Base-by-base conservation (phyloP, 1,139 yeast species). In the Suhomyces anneliseae region DNA sequence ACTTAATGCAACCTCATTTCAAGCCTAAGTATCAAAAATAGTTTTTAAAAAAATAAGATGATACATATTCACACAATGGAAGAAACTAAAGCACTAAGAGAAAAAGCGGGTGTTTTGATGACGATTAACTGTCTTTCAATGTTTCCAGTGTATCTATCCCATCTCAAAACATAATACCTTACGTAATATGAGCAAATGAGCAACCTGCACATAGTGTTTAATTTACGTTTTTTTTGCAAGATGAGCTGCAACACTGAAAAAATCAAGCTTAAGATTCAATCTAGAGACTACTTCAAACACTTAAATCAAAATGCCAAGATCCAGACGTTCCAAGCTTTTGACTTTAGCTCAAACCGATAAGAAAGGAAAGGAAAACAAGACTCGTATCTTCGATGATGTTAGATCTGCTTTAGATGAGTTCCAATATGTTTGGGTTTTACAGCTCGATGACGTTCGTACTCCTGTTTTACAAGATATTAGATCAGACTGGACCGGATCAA, bases 261-360 rank as follows among this genome's bases (percentile, higher is more conserved):
- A 31, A 44, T 36, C 38, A 39, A 41, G 38, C 4, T 7, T 19
- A 19, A 29, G 32, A 9, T 9, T 29, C 32, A 29, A 29, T 9
- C 32, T 33, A 39, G 6, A 19, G 24, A 19, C 24, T 19, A 19
- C 24, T 29, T 9, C 32, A 29, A 29, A 29, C n/a, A 31, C 26
- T 9, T 4, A 29, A 9, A 12, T 27, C 42, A 71, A 55, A 50
- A 90, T 90, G 98, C 97, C 98, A 55, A 89, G 95, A 81, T 90
- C 97, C 39, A 90, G 83, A 71, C 90, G 97, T 82, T 84, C 96
- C 55, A 88, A 85, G 79, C 83, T 88, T 60, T 96, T 93, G 52
- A 89, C 98, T n/a, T 78, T 93, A 59, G 93, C 99, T 35, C 93
- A 92, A 66, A 92, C 98, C 52, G 97, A 90, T 56, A 93, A 90